Evolutionary conservation across 495 filamentous ascomycete species (phyloP), one percentile per base, ranked within the genome.

Genomic region (Opeltia flavorubescens): DNA sequence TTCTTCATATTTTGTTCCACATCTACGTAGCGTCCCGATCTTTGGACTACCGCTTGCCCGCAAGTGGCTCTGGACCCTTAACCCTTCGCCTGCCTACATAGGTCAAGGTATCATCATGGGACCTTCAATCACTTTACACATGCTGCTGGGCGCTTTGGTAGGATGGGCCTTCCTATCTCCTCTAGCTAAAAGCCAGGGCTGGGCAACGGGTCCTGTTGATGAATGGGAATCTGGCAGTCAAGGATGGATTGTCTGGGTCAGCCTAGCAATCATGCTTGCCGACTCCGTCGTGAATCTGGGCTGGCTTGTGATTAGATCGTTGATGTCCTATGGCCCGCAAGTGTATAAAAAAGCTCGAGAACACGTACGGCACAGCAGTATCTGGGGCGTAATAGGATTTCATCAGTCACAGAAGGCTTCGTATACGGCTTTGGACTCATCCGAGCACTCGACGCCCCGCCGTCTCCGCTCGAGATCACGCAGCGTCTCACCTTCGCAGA

Each of bases 161-260:
- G 91, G 91, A 12, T 99, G 93, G 93, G 91, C 76, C 0, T 63
- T 99, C 6, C 67, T 99, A 3, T 94, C 86, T 2, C 91, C 91
- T 13, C 61, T 96, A 24, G 91, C 89, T 0, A 93, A 93, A 58
- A 62, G 63, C 50, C 76, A 75, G 52, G 86, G 83, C 8, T 99
- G 91, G 91, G 93, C 91, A 13, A 84, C 87, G 1, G 91, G 87
- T 0, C 69, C 76, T 1, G 86, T 95, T 1, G 64, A 77, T 23
- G 84, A 91, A 58, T 99, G 93, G 93, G 80, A 81, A 47, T 75
- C 67, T 27, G 91, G 91, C 5, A 91, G 83, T 58, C 94, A 95
- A 67, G 91, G 89, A 18, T 99, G 91, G 91, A 95, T 99, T 48
- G 84, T 96, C 0, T 99, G 91, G 91, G 67, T 89, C 1, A 89